These are phyloP conservation scores for Termitomyces sp. DNA, from an alignment of 768 basidiomycete genomes.

Conservation along the genomic window DNA sequence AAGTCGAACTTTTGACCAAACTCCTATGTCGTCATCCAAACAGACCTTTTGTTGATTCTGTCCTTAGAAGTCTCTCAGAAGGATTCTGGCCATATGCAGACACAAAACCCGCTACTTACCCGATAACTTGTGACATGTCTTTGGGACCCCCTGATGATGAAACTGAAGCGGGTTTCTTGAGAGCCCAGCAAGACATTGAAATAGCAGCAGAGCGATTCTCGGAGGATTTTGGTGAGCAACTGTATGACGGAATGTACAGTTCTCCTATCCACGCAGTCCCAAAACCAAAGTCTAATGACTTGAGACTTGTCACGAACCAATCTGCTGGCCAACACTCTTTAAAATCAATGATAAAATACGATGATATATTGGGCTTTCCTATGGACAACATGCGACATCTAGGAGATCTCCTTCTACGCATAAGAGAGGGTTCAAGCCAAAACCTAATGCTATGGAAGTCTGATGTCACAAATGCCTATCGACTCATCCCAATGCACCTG, in stretches of 20 bases:
- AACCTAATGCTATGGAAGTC: slow-evolving; percentile 30
- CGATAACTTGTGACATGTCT: too few species aligned
- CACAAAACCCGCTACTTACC: too few species aligned
- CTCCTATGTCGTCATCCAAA: neutral
- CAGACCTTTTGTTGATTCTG: neutral
- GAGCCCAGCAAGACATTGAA: too few species aligned
- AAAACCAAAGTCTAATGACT: neutral
- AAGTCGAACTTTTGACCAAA: neutral
- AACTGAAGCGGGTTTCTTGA: too few species aligned
- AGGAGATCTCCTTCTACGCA: neutral
- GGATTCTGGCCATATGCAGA: too few species aligned
- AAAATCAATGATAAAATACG: neutral
- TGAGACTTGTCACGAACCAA: neutral
- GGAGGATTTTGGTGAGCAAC: neutral
- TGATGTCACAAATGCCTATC: slow-evolving; percentile 34
- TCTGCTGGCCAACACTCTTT: neutral
- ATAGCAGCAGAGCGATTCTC: too few species aligned
- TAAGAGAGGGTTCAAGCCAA: neutral
- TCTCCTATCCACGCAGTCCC: neutral
- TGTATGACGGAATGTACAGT: neutral
- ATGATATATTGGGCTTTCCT: neutral
- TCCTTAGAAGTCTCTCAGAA: neutral
- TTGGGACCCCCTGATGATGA: too few species aligned
- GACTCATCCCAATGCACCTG: slow-evolving; percentile 26
- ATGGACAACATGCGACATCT: neutral